Conservation (phyloP, 164 flowering plant species). For the Kingdonia uniflora region DNA sequence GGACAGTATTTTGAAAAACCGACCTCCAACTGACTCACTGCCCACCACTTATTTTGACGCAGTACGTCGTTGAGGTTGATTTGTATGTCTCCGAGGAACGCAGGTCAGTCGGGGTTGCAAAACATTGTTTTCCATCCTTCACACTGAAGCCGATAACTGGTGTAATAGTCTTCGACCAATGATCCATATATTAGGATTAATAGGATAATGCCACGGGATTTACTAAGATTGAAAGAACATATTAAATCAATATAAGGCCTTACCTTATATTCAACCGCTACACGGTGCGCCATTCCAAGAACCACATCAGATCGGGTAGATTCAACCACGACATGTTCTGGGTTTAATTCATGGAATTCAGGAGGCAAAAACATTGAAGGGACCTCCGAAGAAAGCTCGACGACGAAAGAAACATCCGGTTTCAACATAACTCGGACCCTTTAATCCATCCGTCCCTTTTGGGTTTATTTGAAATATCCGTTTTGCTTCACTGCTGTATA, state of each 20-base stretch:
- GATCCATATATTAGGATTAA: conserved; percentile 56
- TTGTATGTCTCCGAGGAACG: conserved; percentile 58
- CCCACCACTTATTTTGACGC: conserved; percentile 57
- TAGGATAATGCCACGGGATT: no score
- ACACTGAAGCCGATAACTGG: conserved; percentile 57
- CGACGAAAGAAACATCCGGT: conserved; percentile 52
- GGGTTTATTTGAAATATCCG: conserved; percentile 29
- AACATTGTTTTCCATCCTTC: conserved; percentile 72
- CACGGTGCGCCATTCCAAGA: conserved; percentile 30
- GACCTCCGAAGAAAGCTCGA: conserved; percentile 39
- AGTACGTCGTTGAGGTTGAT: conserved; percentile 30
- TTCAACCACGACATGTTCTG: conserved; percentile 13
- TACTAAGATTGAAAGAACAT: no score
- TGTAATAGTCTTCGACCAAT: conserved; percentile 60
- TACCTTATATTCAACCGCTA: conserved; percentile 48
- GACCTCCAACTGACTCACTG: conserved; percentile 45
- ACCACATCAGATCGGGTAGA: conserved; percentile 14
- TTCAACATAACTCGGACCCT: conserved; percentile 45
- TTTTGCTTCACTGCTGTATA: conserved; percentile 27
- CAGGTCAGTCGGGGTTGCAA: conserved; percentile 57
- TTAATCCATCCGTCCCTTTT: conserved; percentile 45
- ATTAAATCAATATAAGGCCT: no score
- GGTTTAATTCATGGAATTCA: conserved; percentile 22
- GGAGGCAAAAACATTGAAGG: conserved; percentile 14
- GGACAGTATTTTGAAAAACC: conserved; percentile 24